phyloP scores from a whole-genome alignment of 1,139 yeast genomes.

The Candida freyschussii region DNA sequence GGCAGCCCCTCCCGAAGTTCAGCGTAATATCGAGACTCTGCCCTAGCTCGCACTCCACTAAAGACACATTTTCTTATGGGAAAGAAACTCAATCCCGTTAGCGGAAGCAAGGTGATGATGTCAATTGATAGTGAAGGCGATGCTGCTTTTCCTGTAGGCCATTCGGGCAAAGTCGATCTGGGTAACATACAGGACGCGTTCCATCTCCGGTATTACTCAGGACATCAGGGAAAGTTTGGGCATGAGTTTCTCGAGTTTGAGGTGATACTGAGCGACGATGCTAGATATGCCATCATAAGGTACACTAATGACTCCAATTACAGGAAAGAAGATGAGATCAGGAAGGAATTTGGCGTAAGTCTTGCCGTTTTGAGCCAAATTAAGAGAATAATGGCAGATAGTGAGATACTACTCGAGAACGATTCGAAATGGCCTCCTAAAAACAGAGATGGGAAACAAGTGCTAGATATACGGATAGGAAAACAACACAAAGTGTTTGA shows the following conservation, averaged over 20 bases:
- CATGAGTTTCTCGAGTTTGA: conserved; percentile 44
- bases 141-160: too few species aligned
- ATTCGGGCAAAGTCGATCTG: conserved; percentile 1
- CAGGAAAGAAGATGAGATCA: conserved; percentile 38
- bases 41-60: too few species aligned
- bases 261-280: conserved; percentile 30
- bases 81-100: too few species aligned
- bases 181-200: conserved; percentile 26
- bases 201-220: conserved; percentile 38
- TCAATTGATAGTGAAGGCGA: too few species aligned
- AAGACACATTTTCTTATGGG: too few species aligned
- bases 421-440: conserved; percentile 40
- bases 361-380: conserved; percentile 33
- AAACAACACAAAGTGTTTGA: conserved; percentile 33
- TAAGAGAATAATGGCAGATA: conserved; percentile 32
- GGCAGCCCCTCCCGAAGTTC: too few species aligned
- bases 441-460: conserved; percentile 40
- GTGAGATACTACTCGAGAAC: conserved; percentile 38
- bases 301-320: conserved; percentile 45
- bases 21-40: too few species aligned
- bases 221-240: conserved; percentile 41
- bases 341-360: conserved; percentile 33
- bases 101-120: too few species aligned
- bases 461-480: conserved; percentile 38
- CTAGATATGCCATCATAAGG: conserved; percentile 33